Conservation (phyloP, 2,329 filamentous ascomycete genomes). For the Cladosporium sphaerospermum region DNA sequence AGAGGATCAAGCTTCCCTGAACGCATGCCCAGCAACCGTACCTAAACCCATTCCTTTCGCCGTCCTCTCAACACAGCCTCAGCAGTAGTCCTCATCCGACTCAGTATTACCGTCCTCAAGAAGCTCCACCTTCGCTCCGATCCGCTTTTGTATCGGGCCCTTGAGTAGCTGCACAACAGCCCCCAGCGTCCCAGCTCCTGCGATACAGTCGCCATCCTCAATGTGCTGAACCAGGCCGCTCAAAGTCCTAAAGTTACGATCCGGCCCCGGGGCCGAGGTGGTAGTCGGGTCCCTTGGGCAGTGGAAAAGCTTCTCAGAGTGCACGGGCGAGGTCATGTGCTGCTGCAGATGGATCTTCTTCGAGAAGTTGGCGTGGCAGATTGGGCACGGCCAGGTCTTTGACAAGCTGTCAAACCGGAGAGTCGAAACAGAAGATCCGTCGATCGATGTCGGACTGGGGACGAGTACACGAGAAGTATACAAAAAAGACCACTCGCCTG, state of each 20-base stretch:
- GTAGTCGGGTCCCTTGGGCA: constrained; percentile 10
- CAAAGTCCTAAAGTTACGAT: constrained; percentile 15
- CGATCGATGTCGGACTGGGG: not conserved
- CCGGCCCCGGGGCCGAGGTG: not conserved
- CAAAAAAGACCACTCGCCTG: constrained; percentile 12
- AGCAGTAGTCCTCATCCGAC: too few species aligned
- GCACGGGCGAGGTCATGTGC: constrained; percentile 13
- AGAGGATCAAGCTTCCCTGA: too few species aligned
- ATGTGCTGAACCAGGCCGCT: constrained; percentile 17
- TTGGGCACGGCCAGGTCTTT: constrained; percentile 9
- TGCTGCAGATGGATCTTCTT: constrained; percentile 7
- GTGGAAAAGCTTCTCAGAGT: constrained; percentile 12
- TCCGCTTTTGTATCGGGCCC: not conserved
- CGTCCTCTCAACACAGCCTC: too few species aligned
- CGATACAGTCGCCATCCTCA: constrained; percentile 13
- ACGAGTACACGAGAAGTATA: not conserved
- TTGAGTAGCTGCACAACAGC: not conserved
- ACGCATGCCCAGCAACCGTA: too few species aligned
- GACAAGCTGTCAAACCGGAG: not conserved
- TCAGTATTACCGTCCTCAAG: not conserved
- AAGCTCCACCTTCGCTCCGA: not conserved
- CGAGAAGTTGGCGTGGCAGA: constrained; percentile 9
- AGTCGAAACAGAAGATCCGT: not conserved
- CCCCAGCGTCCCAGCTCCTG: not conserved
- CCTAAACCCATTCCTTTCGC: too few species aligned